Conservation (phyloP, 495 filamentous ascomycete species). For the Massariosphaeria phaeospora region DNA sequence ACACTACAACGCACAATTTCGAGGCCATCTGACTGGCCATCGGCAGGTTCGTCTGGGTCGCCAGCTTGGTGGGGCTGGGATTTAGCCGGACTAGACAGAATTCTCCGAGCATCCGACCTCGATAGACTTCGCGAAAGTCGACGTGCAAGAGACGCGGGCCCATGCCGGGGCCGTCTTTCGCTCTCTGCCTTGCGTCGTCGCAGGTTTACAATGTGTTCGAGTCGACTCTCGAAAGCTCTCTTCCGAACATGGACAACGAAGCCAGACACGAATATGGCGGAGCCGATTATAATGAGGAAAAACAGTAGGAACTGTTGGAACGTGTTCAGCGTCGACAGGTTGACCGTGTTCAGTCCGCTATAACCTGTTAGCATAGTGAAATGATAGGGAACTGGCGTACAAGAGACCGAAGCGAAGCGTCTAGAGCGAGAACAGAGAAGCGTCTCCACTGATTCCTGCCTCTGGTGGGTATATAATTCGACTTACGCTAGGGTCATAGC, state of each 20-base stretch:
- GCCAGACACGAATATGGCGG: constrained; percentile 61
- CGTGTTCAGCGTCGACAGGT: constrained; percentile 65
- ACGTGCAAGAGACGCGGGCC: constrained; percentile 1
- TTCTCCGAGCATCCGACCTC: constrained; percentile 15
- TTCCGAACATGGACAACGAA: constrained; percentile 62
- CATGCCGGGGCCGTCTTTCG: not conserved
- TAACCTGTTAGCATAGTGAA: no score
- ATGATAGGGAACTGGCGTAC: no score
- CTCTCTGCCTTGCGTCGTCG: not conserved
- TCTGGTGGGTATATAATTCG: not conserved
- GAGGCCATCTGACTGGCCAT: not conserved
- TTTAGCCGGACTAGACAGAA: not conserved
- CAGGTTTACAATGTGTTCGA: constrained; percentile 12
- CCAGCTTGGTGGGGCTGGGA: not conserved
- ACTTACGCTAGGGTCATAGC: constrained; percentile 69
- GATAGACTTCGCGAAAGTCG: constrained; percentile 10
- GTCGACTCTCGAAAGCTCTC: constrained; percentile 57
- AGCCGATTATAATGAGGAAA: constrained; percentile 65
- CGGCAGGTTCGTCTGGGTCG: not conserved
- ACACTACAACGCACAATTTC: not conserved
- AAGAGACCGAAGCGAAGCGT: no score
- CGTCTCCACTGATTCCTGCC: constrained; percentile 36
- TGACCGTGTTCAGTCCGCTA: constrained; percentile 50
- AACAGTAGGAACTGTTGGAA: constrained; percentile 77
- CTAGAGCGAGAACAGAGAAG: no score